Percentiles rank a stretch among this genome's conserved stretches.
phyloP scores from a whole-genome alignment of 441 rosid genomes.

The Aleurites moluccanus region DNA sequence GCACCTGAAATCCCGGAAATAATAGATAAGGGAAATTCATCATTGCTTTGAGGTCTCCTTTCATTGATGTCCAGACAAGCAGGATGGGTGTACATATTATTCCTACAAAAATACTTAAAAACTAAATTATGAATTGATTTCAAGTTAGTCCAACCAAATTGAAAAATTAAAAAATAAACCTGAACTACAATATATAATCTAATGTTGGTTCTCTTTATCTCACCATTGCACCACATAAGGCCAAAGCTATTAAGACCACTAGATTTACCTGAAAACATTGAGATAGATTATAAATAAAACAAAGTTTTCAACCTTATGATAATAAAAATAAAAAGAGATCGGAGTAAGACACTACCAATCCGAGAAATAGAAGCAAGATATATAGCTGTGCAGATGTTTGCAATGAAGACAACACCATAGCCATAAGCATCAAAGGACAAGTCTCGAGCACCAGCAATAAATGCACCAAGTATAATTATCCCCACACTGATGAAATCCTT shows the following conservation, averaged over 20 bases:
- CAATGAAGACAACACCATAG: conserved; percentile 70
- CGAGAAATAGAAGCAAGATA: conserved; percentile 85
- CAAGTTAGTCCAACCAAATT: not conserved
- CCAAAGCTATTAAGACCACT: conserved; percentile 98
- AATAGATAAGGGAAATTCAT: conserved; percentile 61
- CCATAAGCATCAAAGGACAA: conserved; percentile 88
- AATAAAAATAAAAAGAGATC: not conserved
- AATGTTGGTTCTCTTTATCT: conserved; percentile 6
- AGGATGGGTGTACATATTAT: conserved; percentile 74
- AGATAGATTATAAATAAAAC: not conserved
- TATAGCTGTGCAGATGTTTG: conserved; percentile 82
- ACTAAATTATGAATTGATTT: not conserved
- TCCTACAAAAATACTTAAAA: conserved; percentile 42
- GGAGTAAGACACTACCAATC: conserved; percentile 51
- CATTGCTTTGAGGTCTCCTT: conserved; percentile 62
- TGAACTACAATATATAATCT: not conserved
- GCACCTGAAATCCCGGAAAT: conserved; percentile 80
- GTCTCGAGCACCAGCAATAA: conserved; percentile 95
- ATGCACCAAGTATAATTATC: conserved; percentile 79
- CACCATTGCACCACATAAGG: conserved; percentile 98
- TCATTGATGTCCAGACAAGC: conserved; percentile 73
- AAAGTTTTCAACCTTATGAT: not conserved
- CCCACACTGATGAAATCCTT: conserved; percentile 81
- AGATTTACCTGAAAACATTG: conserved; percentile 64
- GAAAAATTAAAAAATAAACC: not conserved